Base-by-base conservation (phyloP, 495 filamentous ascomycete species). In the Talaromyces trachyspermus region DNA sequence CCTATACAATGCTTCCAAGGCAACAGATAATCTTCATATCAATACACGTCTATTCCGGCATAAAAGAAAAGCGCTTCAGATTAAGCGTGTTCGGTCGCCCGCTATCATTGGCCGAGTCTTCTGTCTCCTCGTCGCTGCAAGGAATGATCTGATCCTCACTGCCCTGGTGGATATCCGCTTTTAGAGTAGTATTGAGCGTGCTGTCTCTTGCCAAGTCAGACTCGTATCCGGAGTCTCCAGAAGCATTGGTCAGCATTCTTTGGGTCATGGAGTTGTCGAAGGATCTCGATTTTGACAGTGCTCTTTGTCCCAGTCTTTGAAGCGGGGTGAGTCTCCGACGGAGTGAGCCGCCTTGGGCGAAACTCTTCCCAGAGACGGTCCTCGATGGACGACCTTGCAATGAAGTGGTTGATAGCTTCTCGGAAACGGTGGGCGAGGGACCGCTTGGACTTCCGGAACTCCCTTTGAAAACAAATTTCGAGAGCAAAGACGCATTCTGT, bases 111-210 rank as follows among this genome's bases (percentile, higher is more conserved):
- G 49, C 57, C 4, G 49, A 53, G 1, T 46, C 48, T 23, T 57
- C 59, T 27, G 72, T 68, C 1, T 79, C 72, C 8, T 69, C 82
- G 29, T 87, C 83, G 51, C 84, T 87, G 43, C 84, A 75, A 0
- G 84, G 83, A 2, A 85, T 61, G 14, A 94, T 74, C 36, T 81
- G 61, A 54, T 94, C 88, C 58, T 94, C 88, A 55, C 87, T 91
- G 1, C 88, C 86, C 40, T 75, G 66, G 12, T 30, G 19, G 19
- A 23, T 22, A 11, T 19, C 5, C 14, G 6, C 22, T 20, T 32
- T 25, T 8, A 32, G 27, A 22, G 20, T n/a, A 9, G 18, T 15
- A 26, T 39, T 9, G 11, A 18, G 19, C 4, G 15, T 2, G 22
- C 19, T 45, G 15, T 24, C 32, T 27, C 23, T 39, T 24, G 27